Evolutionary conservation across 306 rosid genomes (phyloP).

Genomic region (Corylus americana): DNA sequence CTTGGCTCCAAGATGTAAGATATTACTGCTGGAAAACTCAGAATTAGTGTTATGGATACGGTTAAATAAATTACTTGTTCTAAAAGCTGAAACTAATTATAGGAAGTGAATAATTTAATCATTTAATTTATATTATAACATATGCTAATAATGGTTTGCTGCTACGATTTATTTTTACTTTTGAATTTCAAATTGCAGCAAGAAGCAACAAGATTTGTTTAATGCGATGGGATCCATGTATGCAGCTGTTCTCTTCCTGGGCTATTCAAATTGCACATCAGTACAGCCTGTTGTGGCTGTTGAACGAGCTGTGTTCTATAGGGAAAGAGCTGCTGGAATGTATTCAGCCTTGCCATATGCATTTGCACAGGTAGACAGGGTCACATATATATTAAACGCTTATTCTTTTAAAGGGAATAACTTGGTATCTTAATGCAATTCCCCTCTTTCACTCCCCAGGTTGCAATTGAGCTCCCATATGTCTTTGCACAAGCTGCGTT

Average conservation of each 20-base stretch:
- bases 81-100: too few relatives aligned
- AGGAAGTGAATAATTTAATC: too few relatives aligned
- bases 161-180: neutral
- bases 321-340: constrained; percentile 68
- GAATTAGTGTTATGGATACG: too few relatives aligned
- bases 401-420: too few relatives aligned
- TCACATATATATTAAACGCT: too few relatives aligned
- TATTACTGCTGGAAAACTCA: neutral
- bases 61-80: too few relatives aligned
- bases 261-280: constrained; percentile 38
- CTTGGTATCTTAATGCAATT: too few relatives aligned
- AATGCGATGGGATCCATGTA: constrained; percentile 56
- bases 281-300: constrained; percentile 57
- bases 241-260: constrained; percentile 48
- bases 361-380: constrained; percentile 41
- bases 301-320: constrained; percentile 55
- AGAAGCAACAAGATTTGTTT: constrained; percentile 33
- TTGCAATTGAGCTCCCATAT: constrained; percentile 55
- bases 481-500: constrained; percentile 40
- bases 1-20: constrained; percentile 46
- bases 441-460: constrained; percentile 23
- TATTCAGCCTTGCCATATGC: constrained; percentile 65
- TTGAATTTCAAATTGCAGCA: neutral
- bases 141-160: too few relatives aligned
- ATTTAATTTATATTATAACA: too few relatives aligned